Evolutionary conservation across 75 land plant genomes (phyloP), one percentile per base, ranked within the genome.

Genomic region (Picea glauca): DNA sequence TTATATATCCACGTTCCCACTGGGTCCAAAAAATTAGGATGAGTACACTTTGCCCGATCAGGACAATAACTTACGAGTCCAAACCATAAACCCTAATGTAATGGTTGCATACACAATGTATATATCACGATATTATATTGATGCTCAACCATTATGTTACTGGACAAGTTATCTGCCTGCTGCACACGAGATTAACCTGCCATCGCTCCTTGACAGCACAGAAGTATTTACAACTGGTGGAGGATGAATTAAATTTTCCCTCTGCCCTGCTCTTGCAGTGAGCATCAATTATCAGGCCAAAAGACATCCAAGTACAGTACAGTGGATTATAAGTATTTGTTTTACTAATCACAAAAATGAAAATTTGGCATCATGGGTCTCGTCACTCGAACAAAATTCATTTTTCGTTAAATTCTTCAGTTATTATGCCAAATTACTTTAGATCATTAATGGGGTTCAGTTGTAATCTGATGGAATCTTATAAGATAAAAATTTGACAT

Each of bases 1-100:
- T 70, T 70, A 70, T 40, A 70, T 40, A 46, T n/a, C 74, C 74
- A 70, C 74, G 74, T 70, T 70, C 74, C 74, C 40, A 70, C 74
- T 70, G 74, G 74, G n/a, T 70, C 40, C 54, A 15, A 70, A 70
- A 70, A 40, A 43, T 40, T 70, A 70, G 74, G 74, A 20, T 40
- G 23, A 1, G 54, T 56, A 70, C 74, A 70, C 50, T n/a, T 70
- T 70, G 74, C 43, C 74, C 9, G 5, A 70, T 70, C 3, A 15
- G 72, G 33, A 67, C 72, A 67, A 67, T 67, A 40, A 38, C 72
- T 15, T 20, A 8, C n/a, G n/a, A n/a, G 13, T 50, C 43, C 18
- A 70, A 43, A 70, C 74, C 74, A n/a, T 70, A 70, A 70, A 70
- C 74, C 74, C 74, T 70, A 70, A 70, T 40, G 74, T 43, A 43